phyloP scores from a whole-genome alignment of 75 land plant species.

The Isoetes taiwanensis region DNA sequence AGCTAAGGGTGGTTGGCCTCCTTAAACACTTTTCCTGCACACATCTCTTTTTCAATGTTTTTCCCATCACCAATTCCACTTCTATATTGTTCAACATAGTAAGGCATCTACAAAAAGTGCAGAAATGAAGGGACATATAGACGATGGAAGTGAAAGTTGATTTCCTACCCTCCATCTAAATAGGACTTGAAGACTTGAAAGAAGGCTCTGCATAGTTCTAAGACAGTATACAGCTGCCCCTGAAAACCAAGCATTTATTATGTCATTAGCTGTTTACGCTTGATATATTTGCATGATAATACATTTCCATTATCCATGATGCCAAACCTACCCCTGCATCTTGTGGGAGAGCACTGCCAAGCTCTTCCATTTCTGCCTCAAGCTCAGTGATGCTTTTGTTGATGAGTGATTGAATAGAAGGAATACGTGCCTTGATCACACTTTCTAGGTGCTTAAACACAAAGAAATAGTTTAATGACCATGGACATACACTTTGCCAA shows the following conservation, averaged over 20 bases:
- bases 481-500: neutral
- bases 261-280: neutral
- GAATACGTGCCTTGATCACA: constrained; percentile 5
- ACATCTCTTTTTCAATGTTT: too few species aligned
- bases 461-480: neutral
- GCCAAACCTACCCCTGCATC: neutral
- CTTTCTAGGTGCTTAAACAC: neutral
- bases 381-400: constrained; percentile 7
- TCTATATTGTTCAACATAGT: too few species aligned
- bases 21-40: too few species aligned
- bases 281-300: neutral
- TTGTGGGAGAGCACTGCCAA: neutral
- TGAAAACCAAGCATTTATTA: neutral
- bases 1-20: too few species aligned
- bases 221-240: constrained; percentile 4
- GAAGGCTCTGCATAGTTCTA: constrained; percentile 5
- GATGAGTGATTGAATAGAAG: neutral
- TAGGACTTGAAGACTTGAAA: neutral
- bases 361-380: neutral
- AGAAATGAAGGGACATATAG: neutral
- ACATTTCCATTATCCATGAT: too few species aligned
- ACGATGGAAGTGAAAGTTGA: neutral
- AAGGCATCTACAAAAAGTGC: neutral
- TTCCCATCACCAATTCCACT: too few species aligned
- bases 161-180: constrained; percentile 1